Base-by-base conservation (phyloP, 441 rosid species). In the Populus tomentosa region DNA sequence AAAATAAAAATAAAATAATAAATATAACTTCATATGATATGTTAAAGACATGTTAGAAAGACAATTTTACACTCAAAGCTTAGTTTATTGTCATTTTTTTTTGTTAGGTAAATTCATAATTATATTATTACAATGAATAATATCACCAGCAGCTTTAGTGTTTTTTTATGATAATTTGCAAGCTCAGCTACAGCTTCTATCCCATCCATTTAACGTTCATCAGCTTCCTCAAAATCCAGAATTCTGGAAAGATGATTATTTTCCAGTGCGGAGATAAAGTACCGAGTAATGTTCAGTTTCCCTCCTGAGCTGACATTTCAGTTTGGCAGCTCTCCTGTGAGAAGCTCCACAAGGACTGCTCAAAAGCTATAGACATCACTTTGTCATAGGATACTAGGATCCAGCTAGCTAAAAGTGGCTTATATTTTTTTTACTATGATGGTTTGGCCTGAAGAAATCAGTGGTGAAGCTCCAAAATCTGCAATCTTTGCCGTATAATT, bases 381-480 rank as follows among this genome's bases (percentile, higher is more conserved):
- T 77, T 81, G 76, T 77, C 74, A 71, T 61, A 23, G 80, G 81
- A 56, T 84, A 84, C 72, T 77, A 0, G 86, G 86, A 67, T 84
- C 82, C 1, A 84, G 35, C 42, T 84, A 84, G 11, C 86, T 81
- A 4, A 84, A 64, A 14, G 84, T 84, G 7, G 82, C 86, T 69
- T 79, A 74, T 3, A 77, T 32, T 26, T 70, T 65, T 10, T 71
- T 66, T 10, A 30, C 78, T 9, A 75, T 46, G 14, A 64, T 42
- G 50, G 71, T 35, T 50, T 79, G 42, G 5, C 50, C 77, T 0
- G 82, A 62, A 0, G 86, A 83, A 38, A 83, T 64, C 9, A 84
- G 20, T 14, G 77, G 77, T 10, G 86, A 84, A 38, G 84, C 79
- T 10, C 84, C 83, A 8, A 84, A 81, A 71, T 84, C 86, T 3